Evolutionary conservation across 164 flowering plant genomes (phyloP).

Genomic region (Liquidambar formosana): DNA sequence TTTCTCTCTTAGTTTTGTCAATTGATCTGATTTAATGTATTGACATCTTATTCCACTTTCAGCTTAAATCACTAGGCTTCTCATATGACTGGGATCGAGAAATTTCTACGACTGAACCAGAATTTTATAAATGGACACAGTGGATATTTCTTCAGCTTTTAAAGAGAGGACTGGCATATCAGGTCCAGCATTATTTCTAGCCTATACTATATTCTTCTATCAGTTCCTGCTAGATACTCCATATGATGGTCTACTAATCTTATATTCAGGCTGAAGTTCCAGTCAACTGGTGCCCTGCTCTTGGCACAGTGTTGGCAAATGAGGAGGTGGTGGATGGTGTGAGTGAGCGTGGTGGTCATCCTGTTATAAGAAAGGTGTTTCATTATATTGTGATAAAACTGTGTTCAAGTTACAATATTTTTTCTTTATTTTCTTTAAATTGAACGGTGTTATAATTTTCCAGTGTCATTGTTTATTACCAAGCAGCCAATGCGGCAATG

Average conservation of each 20-base stretch:
- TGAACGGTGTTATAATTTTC: conserved; percentile 46
- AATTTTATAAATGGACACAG: conserved; percentile 95
- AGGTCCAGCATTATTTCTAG: conserved; percentile 41
- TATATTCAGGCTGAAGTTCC: conserved; percentile 86
- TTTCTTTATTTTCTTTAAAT: conserved; percentile 19
- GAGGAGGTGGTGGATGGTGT: conserved; percentile 97
- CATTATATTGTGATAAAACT: neutral
- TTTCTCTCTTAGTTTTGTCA: conserved; percentile 1
- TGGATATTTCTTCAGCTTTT: conserved; percentile 95
- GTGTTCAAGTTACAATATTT: neutral
- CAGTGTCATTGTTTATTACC: conserved; percentile 67
- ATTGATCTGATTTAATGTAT: conserved; percentile 6
- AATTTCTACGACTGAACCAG: conserved; percentile 89
- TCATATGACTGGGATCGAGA: conserved; percentile 99
- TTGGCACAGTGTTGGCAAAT: conserved; percentile 96
- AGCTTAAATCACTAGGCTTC: conserved; percentile 95
- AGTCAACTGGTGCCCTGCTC: conserved; percentile 99
- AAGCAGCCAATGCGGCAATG: conserved; percentile 98
- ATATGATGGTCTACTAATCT: conserved; percentile 12
- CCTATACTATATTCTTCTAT: neutral
- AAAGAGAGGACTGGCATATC: conserved; percentile 93
- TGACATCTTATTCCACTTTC: conserved; percentile 22
- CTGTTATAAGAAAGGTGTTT: conserved; percentile 88
- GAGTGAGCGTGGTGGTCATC: conserved; percentile 97
- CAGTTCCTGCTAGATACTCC: neutral